Conservation (phyloP, 2,329 filamentous ascomycete genomes). For the Diplodia sapinea region DNA sequence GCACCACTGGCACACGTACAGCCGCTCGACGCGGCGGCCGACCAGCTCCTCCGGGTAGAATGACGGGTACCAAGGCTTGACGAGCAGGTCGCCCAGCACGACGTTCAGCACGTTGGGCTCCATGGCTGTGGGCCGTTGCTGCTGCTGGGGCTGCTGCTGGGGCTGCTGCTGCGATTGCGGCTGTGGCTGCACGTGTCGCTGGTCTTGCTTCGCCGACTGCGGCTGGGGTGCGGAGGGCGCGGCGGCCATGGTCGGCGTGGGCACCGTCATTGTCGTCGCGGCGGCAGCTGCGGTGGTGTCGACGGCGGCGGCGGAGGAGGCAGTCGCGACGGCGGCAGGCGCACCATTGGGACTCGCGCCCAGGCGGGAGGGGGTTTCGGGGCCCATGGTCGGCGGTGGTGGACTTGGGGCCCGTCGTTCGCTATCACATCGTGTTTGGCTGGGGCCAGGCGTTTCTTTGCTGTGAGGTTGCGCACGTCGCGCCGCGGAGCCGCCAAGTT, state of each 20-base stretch:
- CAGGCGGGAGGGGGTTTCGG: slow-evolving; percentile 19
- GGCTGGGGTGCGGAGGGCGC: background rate
- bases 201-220: background rate
- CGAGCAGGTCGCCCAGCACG: slow-evolving; percentile 80
- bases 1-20: slow-evolving; percentile 91
- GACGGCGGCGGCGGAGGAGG: background rate
- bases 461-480: slow-evolving; percentile 26
- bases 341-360: slow-evolving; percentile 29
- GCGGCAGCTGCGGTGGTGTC: background rate
- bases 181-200: background rate
- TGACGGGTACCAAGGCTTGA: slow-evolving; percentile 91
- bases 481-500: slow-evolving; percentile 18
- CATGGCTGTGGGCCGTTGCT: slow-evolving; percentile 33
- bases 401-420: background rate
- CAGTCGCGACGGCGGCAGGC: background rate
- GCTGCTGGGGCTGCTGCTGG: slow-evolving; percentile 5
- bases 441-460: slow-evolving; percentile 15
- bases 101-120: slow-evolving; percentile 87
- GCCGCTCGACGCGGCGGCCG: slow-evolving; percentile 52
- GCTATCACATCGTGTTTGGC: slow-evolving; percentile 29
- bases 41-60: slow-evolving; percentile 76
- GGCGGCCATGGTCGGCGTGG: slow-evolving; percentile 13
- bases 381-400: slow-evolving; percentile 29
- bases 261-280: slow-evolving; percentile 4
- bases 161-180: background rate